phyloP scores from a whole-genome alignment of 352 stramenopile species.

The Peronospora farinosa region DNA sequence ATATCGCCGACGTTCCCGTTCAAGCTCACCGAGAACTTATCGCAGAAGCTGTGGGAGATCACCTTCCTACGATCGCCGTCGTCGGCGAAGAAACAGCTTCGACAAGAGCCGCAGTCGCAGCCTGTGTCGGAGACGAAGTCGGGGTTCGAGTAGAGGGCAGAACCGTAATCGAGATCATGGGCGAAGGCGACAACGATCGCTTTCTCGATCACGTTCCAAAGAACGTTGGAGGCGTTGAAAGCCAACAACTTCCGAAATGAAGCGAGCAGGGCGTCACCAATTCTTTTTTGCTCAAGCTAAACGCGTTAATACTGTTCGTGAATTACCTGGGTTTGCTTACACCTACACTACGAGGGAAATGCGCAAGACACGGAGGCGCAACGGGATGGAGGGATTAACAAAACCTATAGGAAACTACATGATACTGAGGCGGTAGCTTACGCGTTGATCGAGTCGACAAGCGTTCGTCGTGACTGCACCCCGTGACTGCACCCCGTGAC shows the following conservation, averaged over 20 bases:
- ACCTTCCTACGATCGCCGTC: constrained; percentile 8
- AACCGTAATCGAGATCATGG: constrained; percentile 15
- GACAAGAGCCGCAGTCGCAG: constrained; percentile 31
- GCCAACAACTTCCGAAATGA: neutral
- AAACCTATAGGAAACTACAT: constrained; percentile 31
- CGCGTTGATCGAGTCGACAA: constrained; percentile 18
- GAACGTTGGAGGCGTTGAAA: constrained; percentile 19
- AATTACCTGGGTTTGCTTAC: neutral
- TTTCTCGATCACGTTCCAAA: constrained; percentile 26
- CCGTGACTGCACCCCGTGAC: constrained; percentile 18
- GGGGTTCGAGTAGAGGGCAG: constrained; percentile 8
- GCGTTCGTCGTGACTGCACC: constrained; percentile 17
- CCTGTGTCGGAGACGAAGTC: constrained; percentile 11
- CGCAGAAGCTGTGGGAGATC: constrained; percentile 7
- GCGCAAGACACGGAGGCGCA: constrained; percentile 4
- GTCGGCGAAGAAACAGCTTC: constrained; percentile 18
- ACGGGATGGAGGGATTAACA: constrained; percentile 9
- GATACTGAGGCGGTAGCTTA: constrained; percentile 25
- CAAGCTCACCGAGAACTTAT: constrained; percentile 19
- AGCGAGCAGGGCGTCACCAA: neutral
- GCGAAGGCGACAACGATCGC: constrained; percentile 21
- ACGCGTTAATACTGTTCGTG: neutral
- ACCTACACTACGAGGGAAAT: constrained; percentile 1
- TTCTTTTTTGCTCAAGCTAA: neutral
- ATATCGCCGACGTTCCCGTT: constrained; percentile 16